Conservation (phyloP, 2,329 filamentous ascomycete species). For the Trichoderma koningii region DNA sequence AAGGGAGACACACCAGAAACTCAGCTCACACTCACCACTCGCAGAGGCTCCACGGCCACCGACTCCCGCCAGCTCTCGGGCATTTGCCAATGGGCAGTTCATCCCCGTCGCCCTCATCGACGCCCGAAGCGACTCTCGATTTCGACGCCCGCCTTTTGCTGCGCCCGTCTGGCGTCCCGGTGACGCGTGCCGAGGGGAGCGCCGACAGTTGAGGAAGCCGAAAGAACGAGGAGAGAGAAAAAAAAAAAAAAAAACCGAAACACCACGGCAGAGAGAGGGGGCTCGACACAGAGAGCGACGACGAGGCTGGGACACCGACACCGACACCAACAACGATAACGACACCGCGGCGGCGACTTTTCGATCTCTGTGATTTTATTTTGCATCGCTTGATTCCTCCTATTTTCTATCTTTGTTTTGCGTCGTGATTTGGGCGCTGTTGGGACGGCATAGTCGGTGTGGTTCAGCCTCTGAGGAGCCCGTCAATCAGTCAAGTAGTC, state of each 20-base stretch:
- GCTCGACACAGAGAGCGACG: not conserved
- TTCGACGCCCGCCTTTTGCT: conserved; percentile 7
- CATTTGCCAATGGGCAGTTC: conserved; percentile 14
- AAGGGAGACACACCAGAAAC: conserved; percentile 1
- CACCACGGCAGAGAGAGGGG: not conserved
- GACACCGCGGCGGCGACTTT: not conserved
- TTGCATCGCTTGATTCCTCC: not conserved
- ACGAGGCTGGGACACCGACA: conserved; percentile 16
- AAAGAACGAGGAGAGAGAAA: not conserved
- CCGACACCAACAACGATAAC: not conserved
- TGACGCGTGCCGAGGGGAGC: conserved; percentile 27
- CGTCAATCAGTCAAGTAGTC: not conserved
- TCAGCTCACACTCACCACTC: no score
- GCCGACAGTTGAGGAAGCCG: conserved; percentile 7
- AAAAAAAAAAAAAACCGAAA: not conserved
- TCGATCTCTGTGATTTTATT: not conserved
- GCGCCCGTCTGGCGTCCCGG: conserved; percentile 27
- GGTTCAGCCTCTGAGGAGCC: not conserved
- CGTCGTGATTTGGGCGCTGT: conserved; percentile 3
- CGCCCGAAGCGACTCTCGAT: conserved; percentile 9
- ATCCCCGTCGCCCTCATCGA: conserved; percentile 7
- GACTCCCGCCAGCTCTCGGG: conserved; percentile 8
- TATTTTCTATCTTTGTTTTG: not conserved
- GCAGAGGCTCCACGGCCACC: conserved; percentile 11
- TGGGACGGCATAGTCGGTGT: conserved; percentile 22